Evolutionary conservation across 768 basidiomycete genomes (phyloP), one percentile per base, ranked within the genome.

Genomic region (Brasilioporus rufonigricans): DNA sequence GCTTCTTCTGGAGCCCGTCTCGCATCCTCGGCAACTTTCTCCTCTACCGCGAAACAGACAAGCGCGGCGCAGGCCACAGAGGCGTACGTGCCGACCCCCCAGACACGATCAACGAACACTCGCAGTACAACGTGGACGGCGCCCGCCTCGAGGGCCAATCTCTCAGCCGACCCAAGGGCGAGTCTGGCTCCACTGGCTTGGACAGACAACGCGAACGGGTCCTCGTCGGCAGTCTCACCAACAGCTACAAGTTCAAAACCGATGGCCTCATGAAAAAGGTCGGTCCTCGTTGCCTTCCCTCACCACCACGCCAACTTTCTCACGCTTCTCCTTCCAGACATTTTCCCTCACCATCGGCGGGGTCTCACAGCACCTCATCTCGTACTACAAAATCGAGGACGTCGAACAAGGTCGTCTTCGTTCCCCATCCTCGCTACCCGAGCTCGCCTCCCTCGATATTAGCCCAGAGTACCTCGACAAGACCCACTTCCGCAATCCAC

Each of bases 231-330:
- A 93, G 91, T 64, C 73, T 98, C 65, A 97, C 94, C 10, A 94
- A 93, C 73, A 89, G 84, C 68, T 88, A 90, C 79, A 93, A 93
- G 72, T 98, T 96, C 80, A 96, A 95, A 67, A 71, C 80, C 0
- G 88, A 93, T 53, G 96, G 96, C 8, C 81, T 98, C 70, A 93
- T 98, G 85, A 98, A 98, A 79, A 97, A 98, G 84, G 96, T 93
- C 43, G 61, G 82, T 71, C 59, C 41, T 50, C 62, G 48, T 36
- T 46, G 47, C 55, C 47, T 44, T 16, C 48, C 19, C 51, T 18
- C 53, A 23, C 56, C 38, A 19, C 38, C 48, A 39, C 8, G 16
- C 31, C 44, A 16, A 24, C 36, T 62, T 73, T 71, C 68, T 73
- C 68, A 73, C 67, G 67, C 61, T 35, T 31, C 4, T 19, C 40